phyloP scores from a whole-genome alignment of 768 basidiomycete genomes.

The Sutorius australiensis region DNA sequence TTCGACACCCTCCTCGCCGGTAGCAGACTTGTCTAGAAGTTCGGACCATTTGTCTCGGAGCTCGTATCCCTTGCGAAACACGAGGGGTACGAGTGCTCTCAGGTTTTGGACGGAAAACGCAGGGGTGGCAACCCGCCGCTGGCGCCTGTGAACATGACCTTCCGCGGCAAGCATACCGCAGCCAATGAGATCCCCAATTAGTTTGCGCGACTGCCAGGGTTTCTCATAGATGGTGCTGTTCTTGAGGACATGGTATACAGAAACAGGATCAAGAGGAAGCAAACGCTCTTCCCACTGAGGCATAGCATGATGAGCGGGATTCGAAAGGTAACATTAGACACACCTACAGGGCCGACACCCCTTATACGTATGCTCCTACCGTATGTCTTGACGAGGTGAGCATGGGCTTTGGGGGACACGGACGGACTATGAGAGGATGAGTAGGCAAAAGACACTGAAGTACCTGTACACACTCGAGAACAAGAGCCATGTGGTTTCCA shows the following conservation, averaged over 20 bases:
- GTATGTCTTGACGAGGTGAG: conserved; percentile 51
- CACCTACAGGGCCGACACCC: conserved; percentile 66
- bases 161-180: conserved; percentile 80
- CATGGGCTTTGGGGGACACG: conserved; percentile 51
- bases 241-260: conserved; percentile 70
- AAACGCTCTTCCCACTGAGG: conserved; percentile 74
- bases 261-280: conserved; percentile 74
- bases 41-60: conserved; percentile 59
- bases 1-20: conserved; percentile 24
- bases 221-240: conserved; percentile 76
- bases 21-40: conserved; percentile 35
- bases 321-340: not conserved
- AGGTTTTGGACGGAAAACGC: conserved; percentile 81
- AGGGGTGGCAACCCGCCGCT: conserved; percentile 70
- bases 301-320: conserved; percentile 7
- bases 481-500: conserved; percentile 47
- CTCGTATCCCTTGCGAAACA: conserved; percentile 63
- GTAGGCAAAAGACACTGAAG: not conserved
- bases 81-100: conserved; percentile 65
- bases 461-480: conserved; percentile 52
- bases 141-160: conserved; percentile 73
- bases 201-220: conserved; percentile 70
- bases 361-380: conserved; percentile 69
- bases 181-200: conserved; percentile 77
- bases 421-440: conserved; percentile 40